Evolutionary conservation across 371 early-diverging fungal genomes (phyloP).

Genomic region (Actinomortierella wolfii): DNA sequence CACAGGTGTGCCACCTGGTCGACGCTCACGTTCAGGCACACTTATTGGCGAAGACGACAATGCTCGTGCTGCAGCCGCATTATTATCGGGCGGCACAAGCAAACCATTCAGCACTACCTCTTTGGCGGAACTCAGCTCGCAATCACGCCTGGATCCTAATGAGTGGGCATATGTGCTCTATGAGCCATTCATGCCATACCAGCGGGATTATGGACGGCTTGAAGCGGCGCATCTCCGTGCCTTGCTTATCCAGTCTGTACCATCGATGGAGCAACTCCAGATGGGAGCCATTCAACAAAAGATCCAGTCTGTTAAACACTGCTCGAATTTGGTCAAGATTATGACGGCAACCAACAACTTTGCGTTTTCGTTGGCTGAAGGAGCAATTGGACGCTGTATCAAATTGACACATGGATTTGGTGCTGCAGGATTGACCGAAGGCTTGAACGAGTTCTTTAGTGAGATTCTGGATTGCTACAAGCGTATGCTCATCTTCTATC

Average conservation of each 20-base stretch:
- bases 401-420: conserved; percentile 70
- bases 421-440: conserved; percentile 55
- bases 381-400: conserved; percentile 57
- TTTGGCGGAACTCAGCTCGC: conserved; percentile 13
- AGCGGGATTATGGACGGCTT: conserved; percentile 61
- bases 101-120: not conserved
- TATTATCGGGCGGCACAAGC: too few relatives aligned
- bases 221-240: conserved; percentile 53
- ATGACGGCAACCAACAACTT: conserved; percentile 50
- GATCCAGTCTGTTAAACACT: conserved; percentile 10
- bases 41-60: conserved; percentile 14
- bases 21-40: conserved; percentile 29
- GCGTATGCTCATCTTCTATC: conserved; percentile 39
- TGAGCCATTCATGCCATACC: conserved; percentile 66
- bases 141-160: conserved; percentile 38
- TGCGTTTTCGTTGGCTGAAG: conserved; percentile 52
- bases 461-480: conserved; percentile 49
- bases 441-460: conserved; percentile 55
- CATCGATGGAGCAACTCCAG: conserved; percentile 25
- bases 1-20: not conserved
- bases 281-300: conserved; percentile 10
- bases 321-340: conserved; percentile 36
- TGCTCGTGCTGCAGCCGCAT: conserved; percentile 1
- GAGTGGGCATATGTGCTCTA: conserved; percentile 59
- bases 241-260: conserved; percentile 38